A percentile compares a stretch with the other conserved stretches of the same genome.
These are phyloP conservation scores for Osmanthus fragrans DNA, from an alignment of 257 asterid genomes.

Conservation along the genomic window DNA sequence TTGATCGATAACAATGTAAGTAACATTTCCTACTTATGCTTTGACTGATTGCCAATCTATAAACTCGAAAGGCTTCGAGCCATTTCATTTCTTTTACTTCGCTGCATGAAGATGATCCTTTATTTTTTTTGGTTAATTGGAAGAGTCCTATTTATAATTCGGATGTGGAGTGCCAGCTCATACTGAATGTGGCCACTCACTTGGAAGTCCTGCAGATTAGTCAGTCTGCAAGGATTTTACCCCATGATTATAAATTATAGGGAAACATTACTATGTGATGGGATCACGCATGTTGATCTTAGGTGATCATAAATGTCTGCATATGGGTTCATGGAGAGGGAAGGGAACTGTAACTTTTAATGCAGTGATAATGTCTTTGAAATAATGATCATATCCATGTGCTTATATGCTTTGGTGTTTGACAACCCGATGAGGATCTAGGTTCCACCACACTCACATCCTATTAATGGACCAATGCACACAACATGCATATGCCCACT, in stretches of 20 bases:
- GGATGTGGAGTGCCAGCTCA: neutral
- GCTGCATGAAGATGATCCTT: neutral
- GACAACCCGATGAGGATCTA: neutral
- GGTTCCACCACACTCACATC: neutral
- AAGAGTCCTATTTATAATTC: constrained; percentile 2
- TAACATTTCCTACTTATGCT: constrained; percentile 21
- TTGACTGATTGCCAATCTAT: constrained; percentile 1
- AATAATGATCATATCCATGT: neutral
- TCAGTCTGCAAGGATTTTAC: neutral
- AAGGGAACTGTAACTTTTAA: neutral
- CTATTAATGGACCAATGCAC: neutral
- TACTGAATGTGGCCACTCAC: neutral
- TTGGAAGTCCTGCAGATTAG: neutral
- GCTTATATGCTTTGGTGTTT: neutral
- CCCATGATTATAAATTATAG: constrained; percentile 2
- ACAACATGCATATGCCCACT: neutral
- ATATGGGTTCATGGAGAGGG: neutral
- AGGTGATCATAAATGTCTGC: constrained; percentile 5
- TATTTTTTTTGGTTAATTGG: constrained; percentile 10
- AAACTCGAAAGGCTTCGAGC: neutral
- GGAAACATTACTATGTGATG: constrained; percentile 14
- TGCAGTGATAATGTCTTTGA: neutral
- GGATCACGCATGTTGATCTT: neutral
- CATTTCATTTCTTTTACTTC: constrained; percentile 6
- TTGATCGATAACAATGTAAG: constrained; percentile 70